Evolutionary conservation across 1,139 yeast species (phyloP), one percentile per base, ranked within the genome.

Genomic region (Zygosaccharomyces pseudobailii): DNA sequence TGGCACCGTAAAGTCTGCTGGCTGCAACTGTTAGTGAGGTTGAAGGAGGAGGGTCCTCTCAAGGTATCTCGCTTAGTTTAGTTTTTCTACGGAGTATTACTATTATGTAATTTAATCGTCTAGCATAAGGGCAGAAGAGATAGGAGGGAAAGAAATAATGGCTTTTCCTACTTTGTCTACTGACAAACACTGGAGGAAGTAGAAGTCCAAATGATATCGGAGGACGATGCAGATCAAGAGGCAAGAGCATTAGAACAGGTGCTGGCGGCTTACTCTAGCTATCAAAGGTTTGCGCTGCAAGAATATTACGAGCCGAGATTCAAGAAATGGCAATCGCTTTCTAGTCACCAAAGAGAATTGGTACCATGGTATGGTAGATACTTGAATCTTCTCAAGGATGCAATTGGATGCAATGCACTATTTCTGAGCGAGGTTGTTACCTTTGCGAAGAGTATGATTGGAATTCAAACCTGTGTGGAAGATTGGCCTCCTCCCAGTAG

Each of bases 301-400:
- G 65, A 64, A 17, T 33, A 69, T 3, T 42, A 72, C 3, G 22
- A 48, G 3, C 71, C 75, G 0, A 63, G 70, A 41, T 50, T 43
- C 31, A 44, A 52, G n/a, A 73, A 70, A 52, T 71, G 62, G 58
- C 50, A 54, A 6, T 57, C 71, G 2, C 61, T 82, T 22, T 53
- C 74, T 0, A 46, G 50, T 0, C 66, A 67, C 6, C 85, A 82
- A 40, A 63, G 71, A 50, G 47, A 47, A 6, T 60, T 79, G 6
- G 42, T 83, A 1, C 76, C 81, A 0, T 80, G 84, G 83, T 79
- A 74, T 56, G 67, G 67, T 0, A 51, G 62, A 5, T 78, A 83
- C 55, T 58, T 81, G 1, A 65, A 68, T 2, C 62, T 72, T 13
- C 54, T 85, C 21, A 69, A 68, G 41, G 66, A 69, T 36, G 73